Evolutionary conservation across 768 basidiomycete genomes (phyloP), one percentile per base, ranked within the genome.

Genomic region (Agrocybe praecox): DNA sequence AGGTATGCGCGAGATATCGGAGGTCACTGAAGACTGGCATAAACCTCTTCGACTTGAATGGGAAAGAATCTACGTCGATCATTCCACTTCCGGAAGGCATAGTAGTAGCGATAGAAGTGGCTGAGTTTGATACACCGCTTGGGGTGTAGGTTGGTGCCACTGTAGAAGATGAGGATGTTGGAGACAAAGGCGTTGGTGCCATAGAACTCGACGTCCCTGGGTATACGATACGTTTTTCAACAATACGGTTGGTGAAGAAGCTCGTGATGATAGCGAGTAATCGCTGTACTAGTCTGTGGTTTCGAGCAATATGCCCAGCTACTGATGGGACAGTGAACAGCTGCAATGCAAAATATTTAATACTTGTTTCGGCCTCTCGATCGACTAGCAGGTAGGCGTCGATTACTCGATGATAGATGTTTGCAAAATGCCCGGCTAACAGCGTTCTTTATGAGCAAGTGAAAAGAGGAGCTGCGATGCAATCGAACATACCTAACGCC

Each of bases 21-120:
- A 98, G 80, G 70, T 96, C 93, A 63, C 89, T 89, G 70, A 98
- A 96, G 46, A 98, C 86, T 2, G 93, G 92, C 88, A 95, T 92
- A 74, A 96, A 97, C 9, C 96, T 89, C 69, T 98, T 98, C 17
- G 91, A 93, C 71, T 92, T 90, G 85, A 97, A 97, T 0, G 92
- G 89, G 56, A 86, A 84, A 36, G 86, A 84, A 47, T 97, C 96
- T 40, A 93, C 88, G 57, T 96, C 92, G 52, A 97, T 67, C 64
- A 66, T 65, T 10, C 63, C 67, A 19, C 57, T 50, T 7, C 49
- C 24, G 11, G 54, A 32, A 60, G 29, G 53, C 56, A 42, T 34
- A 48, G 46, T 42, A 26, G 55, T 52, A 23, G 61, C 34, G 19
- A 55, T 26, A 43, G 50, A 57, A 42, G 52, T 33, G 47, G 55